Conservation (phyloP, 148 eudicot genomes). For the Spergularia bocconei region DNA sequence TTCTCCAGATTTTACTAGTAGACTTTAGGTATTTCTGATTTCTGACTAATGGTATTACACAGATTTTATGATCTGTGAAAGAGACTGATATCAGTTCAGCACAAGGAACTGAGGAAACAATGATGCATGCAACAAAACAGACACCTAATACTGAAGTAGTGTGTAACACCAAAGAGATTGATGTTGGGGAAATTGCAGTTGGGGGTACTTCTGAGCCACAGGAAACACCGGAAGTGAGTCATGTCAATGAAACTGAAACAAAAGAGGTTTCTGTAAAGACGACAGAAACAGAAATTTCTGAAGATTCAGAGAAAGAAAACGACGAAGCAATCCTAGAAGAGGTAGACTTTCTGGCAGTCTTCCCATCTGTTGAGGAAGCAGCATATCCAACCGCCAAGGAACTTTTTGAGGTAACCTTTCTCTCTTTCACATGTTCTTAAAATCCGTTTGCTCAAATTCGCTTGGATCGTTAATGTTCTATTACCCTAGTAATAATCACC, state of each 20-base stretch:
- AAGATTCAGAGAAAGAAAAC: conserved; percentile 15
- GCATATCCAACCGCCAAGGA: too few relatives aligned
- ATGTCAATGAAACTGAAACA: conserved; percentile 16
- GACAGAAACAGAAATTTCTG: conserved; percentile 21
- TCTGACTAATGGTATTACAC: too few relatives aligned
- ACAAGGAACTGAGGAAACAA: conserved; percentile 23
- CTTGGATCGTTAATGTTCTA: too few relatives aligned
- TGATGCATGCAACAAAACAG: conserved; percentile 34
- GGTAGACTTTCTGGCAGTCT: too few relatives aligned
- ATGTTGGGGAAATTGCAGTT: conserved; percentile 4
- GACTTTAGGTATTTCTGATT: too few relatives aligned
- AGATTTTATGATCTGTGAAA: conserved; percentile 15
- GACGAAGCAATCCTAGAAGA: conserved; percentile 6
- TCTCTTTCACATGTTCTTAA: too few relatives aligned
- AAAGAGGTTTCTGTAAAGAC: conserved; percentile 24
- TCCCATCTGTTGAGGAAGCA: too few relatives aligned
- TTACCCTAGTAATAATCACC: too few relatives aligned
- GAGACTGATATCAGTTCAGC: conserved; percentile 15
- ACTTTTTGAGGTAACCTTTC: too few relatives aligned
- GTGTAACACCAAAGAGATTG: conserved; percentile 15
- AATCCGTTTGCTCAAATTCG: too few relatives aligned
- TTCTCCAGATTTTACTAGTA: too few relatives aligned
- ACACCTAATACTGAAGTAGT: conserved; percentile 26
- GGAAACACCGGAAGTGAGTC: conserved; percentile 25
- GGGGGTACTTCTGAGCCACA: conserved; percentile 21